These are phyloP conservation scores for Paraglomus brasilianum DNA, from an alignment of 192 early-diverging fungal genomes.

Conservation along the genomic window DNA sequence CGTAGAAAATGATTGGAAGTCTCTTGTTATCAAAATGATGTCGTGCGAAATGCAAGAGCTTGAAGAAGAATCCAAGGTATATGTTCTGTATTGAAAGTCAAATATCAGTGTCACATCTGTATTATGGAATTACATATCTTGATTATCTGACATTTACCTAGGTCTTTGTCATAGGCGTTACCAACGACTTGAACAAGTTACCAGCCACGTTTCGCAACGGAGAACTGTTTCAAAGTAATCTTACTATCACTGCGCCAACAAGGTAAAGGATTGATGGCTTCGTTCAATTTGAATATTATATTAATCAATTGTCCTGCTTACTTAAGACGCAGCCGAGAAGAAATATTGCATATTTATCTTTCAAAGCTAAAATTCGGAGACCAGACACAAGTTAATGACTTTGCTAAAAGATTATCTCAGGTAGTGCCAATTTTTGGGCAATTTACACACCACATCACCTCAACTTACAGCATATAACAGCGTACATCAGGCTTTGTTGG, in stretches of 20 bases:
- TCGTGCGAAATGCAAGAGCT: constrained; percentile 4
- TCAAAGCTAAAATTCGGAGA: constrained; percentile 20
- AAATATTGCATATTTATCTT: neutral
- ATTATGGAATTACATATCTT: neutral
- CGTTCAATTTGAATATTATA: neutral
- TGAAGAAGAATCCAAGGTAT: neutral
- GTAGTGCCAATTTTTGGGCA: constrained; percentile 25
- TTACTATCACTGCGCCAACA: constrained; percentile 41
- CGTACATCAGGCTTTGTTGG: constrained; percentile 62
- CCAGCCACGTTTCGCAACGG: constrained; percentile 37
- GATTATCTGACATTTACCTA: constrained; percentile 29
- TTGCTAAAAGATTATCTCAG: constrained; percentile 14
- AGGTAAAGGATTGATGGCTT: constrained; percentile 30
- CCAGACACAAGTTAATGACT: constrained; percentile 19
- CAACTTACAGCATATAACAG: constrained; percentile 34
- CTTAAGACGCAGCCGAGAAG: neutral
- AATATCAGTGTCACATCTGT: neutral
- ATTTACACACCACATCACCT: neutral
- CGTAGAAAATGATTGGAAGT: constrained; percentile 30
- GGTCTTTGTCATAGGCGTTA: constrained; percentile 46
- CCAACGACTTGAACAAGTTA: constrained; percentile 38
- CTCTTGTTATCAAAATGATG: neutral
- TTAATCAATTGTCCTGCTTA: constrained; percentile 21
- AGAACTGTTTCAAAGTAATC: constrained; percentile 42
- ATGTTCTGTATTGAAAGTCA: neutral